Evolutionary conservation across 164 flowering plant genomes (phyloP).

Genomic region (Umbellularia californica): DNA sequence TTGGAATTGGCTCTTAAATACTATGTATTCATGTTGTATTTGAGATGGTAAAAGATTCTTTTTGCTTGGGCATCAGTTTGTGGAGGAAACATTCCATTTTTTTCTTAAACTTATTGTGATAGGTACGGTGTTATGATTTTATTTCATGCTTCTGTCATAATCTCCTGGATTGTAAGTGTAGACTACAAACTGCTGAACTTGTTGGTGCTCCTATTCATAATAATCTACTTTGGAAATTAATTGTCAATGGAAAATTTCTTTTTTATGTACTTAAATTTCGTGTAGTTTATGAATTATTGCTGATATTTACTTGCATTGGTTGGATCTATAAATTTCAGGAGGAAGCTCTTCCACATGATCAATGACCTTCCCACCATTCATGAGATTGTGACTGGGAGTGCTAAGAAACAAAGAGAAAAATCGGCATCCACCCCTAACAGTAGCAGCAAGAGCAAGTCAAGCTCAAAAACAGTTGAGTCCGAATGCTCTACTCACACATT

Average conservation of each 20-base stretch:
- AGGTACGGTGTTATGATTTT: neutral
- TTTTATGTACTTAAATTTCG: too few species aligned
- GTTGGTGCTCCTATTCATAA: neutral
- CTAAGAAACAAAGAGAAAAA: slow-evolving; percentile 46
- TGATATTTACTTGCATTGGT: neutral
- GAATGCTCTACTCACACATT: neutral
- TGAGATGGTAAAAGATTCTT: too few species aligned
- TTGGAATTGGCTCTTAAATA: too few species aligned
- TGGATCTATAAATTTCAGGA: slow-evolving; percentile 35
- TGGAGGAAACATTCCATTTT: neutral
- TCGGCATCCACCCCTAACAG: slow-evolving; percentile 37
- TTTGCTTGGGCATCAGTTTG: too few species aligned
- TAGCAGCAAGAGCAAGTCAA: slow-evolving; percentile 53
- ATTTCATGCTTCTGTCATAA: neutral
- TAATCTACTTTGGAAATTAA: neutral
- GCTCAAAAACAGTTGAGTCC: slow-evolving; percentile 32
- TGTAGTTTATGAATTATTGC: too few species aligned
- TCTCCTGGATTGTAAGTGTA: neutral
- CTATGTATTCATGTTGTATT: too few species aligned
- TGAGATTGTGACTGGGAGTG: slow-evolving; percentile 54
- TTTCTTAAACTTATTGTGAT: too few species aligned
- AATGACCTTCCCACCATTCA: slow-evolving; percentile 73
- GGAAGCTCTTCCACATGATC: slow-evolving; percentile 72
- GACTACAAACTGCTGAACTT: neutral
- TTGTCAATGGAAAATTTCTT: neutral